phyloP scores from a whole-genome alignment of 2,329 filamentous ascomycete genomes.

The Exophiala alcalophila region DNA sequence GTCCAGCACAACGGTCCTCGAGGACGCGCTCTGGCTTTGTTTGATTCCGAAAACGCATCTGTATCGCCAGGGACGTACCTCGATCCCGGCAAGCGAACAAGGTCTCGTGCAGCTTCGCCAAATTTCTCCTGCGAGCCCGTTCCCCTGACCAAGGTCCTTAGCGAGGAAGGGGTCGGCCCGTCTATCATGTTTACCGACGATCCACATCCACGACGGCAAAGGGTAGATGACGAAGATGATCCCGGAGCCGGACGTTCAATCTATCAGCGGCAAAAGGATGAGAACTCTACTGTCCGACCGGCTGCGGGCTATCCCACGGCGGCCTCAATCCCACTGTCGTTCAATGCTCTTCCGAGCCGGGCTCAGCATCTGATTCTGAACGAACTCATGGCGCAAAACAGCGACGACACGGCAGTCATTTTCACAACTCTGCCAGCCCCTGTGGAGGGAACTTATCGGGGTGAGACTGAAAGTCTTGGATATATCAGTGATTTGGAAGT shows the following conservation, averaged over 20 bases:
- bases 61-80: slow-evolving; percentile 7
- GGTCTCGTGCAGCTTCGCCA: slow-evolving; percentile 49
- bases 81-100: slow-evolving; percentile 3
- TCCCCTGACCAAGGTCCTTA: slow-evolving; percentile 64
- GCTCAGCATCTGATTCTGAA: slow-evolving; percentile 86
- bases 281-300: slow-evolving; percentile 27
- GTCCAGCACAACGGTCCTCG: background rate
- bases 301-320: slow-evolving; percentile 54
- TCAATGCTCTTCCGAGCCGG: slow-evolving; percentile 80
- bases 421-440: slow-evolving; percentile 83
- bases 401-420: slow-evolving; percentile 69
- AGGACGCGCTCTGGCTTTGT: slow-evolving; percentile 2
- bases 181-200: slow-evolving; percentile 71
- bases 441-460: slow-evolving; percentile 69
- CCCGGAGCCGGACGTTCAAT: slow-evolving; percentile 34
- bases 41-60: background rate
- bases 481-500: slow-evolving; percentile 79
- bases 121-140: slow-evolving; percentile 70
- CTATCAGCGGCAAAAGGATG: slow-evolving; percentile 35
- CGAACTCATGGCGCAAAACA: slow-evolving; percentile 71
- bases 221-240: slow-evolving; percentile 27
- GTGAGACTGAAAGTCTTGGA: slow-evolving; percentile 65
- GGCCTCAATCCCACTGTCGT: slow-evolving; percentile 67
- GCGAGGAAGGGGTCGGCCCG: slow-evolving; percentile 62
- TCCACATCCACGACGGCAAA: slow-evolving; percentile 36